Base-by-base conservation (phyloP, 495 filamentous ascomycete genomes). In the Trichocladium antarcticum region DNA sequence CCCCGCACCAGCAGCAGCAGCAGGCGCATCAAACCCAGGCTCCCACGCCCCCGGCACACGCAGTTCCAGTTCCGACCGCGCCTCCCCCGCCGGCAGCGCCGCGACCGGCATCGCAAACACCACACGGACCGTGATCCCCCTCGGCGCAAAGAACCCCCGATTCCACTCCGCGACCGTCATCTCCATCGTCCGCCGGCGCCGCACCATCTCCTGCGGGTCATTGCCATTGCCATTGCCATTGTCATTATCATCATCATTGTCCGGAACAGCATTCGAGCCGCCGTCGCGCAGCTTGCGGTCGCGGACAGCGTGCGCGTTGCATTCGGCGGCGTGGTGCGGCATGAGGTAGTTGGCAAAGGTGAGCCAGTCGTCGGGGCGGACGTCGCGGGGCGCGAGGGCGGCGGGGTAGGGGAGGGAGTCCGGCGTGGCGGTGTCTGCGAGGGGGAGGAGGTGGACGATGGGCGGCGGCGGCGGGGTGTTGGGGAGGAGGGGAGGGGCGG, bases 91-190 rank as follows among this genome's bases (percentile, higher is more conserved):
- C 37, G 20, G 5, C 6, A 27, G 20, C 29, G 42, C 15, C 31
- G 21, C 3, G 37, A 21, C 16, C 22, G 5, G 11, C 12, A 7
- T 3, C 37, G 39, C 34, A 12, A 41, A 7, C 2, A 37, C 37
- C 17, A 55, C 52, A 6, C 37, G 46, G 15, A 60, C 50, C 19
- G 6, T 38, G 16, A 67, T 51, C 15, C 70, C 63, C 24, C 74
- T 54, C 15, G 68, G 72, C 6, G 29, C 55, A 41, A 75, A 75
- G 59, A 77, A 75, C 10, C 70, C 65, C 4, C 68, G 59, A 37
- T 77, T 77, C 74, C 74, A 77, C 49, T 75, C 70, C 41, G 54
- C 42, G n/a, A 68, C 63, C 12, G 64, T 69, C 22, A 65, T 31
- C 29, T 59, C 43, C 39, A 49, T 53, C 2, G 24, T 27, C 17